These are phyloP conservation scores for Scopulariopsis brevicaulis DNA, from an alignment of 2,329 filamentous ascomycete species.

Conservation along the genomic window DNA sequence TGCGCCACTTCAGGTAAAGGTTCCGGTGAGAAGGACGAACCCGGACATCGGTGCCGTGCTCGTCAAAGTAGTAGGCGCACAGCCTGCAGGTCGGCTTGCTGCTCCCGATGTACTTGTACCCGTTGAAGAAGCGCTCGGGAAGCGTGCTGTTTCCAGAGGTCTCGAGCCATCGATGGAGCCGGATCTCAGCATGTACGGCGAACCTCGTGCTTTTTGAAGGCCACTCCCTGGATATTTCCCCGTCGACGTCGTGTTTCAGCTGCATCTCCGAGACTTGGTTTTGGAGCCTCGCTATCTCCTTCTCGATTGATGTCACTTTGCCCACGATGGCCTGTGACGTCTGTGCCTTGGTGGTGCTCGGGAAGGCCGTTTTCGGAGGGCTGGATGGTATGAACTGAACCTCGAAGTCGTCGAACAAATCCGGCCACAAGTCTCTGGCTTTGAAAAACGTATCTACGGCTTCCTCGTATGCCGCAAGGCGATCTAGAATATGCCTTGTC, in stretches of 20 bases:
- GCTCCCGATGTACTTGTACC: conserved; percentile 22
- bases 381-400: conserved; percentile 19
- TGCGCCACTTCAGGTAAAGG: conserved; percentile 24
- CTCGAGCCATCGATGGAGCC: conserved; percentile 14
- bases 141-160: background rate
- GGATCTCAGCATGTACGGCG: conserved; percentile 22
- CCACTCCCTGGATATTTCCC: conserved; percentile 9
- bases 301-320: background rate
- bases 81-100: conserved; percentile 28
- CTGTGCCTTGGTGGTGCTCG: conserved; percentile 9
- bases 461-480: conserved; percentile 13
- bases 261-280: conserved; percentile 12
- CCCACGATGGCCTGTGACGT: conserved; percentile 6
- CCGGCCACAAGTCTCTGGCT: conserved; percentile 13
- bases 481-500: conserved; percentile 14
- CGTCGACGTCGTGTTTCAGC: conserved; percentile 11
- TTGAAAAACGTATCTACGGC: conserved; percentile 10
- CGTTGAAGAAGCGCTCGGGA: conserved; percentile 15
- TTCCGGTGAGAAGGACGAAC: conserved; percentile 21
- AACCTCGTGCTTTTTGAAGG: conserved; percentile 9
- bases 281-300: background rate
- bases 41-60: conserved; percentile 12
- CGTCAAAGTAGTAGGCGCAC: conserved; percentile 23
- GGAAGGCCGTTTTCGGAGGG: conserved; percentile 4
- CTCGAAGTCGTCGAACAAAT: conserved; percentile 17